A percentile compares a stretch with the other conserved stretches of the same genome.
Evolutionary conservation across 257 asterid genomes (phyloP).

Genomic region (Lantana camara): DNA sequence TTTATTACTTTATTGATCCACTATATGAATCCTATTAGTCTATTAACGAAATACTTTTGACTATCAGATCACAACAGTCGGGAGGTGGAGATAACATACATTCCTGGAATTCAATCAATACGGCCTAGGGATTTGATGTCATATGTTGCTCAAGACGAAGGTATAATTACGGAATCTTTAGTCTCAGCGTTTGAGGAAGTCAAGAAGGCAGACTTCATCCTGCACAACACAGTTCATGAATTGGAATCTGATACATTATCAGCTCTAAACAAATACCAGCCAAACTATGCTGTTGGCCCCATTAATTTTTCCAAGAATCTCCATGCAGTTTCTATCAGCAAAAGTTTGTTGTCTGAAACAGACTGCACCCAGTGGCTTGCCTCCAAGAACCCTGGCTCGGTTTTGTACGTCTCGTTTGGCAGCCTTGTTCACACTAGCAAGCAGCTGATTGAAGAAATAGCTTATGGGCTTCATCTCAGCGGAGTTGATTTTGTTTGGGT

Average conservation of each 20-base stretch:
- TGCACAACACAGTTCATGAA: slow-evolving; percentile 27
- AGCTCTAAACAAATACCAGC: slow-evolving; percentile 27
- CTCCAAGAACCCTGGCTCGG: slow-evolving; percentile 29
- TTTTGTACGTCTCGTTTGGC: slow-evolving; percentile 32
- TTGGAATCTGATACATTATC: slow-evolving; percentile 16
- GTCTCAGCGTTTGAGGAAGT: slow-evolving; percentile 24
- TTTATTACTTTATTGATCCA: too few relatives aligned
- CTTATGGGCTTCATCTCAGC: slow-evolving; percentile 26
- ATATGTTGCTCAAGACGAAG: background rate
- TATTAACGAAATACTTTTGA: too few relatives aligned
- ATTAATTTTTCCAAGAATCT: slow-evolving; percentile 31
- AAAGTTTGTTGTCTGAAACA: slow-evolving; percentile 29
- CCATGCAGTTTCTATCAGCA: slow-evolving; percentile 17
- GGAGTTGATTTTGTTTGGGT: slow-evolving; percentile 30
- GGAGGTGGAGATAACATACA: slow-evolving; percentile 14
- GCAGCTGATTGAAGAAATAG: slow-evolving; percentile 27
- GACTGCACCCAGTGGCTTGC: slow-evolving; percentile 36
- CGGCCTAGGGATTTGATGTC: slow-evolving; percentile 18
- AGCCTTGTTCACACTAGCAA: slow-evolving; percentile 18
- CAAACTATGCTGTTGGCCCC: slow-evolving; percentile 30
- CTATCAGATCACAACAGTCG: background rate
- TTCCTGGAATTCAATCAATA: slow-evolving; percentile 29
- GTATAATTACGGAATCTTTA: background rate
- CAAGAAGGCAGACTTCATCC: slow-evolving; percentile 23
- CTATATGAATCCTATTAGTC: too few relatives aligned